Conservation (phyloP, 306 rosid species). For the Coriaria nepalensis region DNA sequence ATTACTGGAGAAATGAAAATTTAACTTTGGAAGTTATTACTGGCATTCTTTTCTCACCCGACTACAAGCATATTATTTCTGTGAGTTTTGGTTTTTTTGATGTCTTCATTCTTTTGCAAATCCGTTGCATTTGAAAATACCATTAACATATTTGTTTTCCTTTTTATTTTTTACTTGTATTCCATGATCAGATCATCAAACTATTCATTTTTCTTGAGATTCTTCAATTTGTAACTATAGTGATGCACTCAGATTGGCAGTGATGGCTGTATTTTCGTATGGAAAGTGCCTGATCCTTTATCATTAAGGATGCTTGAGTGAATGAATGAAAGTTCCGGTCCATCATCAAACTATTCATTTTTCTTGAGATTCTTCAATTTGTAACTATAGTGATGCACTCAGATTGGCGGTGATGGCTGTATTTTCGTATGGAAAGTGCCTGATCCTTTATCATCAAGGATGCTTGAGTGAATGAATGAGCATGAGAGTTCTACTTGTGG, state of each 20-base stretch:
- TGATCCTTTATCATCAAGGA: conserved; percentile 41
- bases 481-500: neutral
- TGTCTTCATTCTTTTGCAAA: neutral
- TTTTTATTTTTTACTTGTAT: too few species aligned
- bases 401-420: conserved; percentile 75
- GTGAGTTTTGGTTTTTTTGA: conserved; percentile 31
- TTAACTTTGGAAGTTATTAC: conserved; percentile 69
- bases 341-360: conserved; percentile 1
- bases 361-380: neutral
- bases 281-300: conserved; percentile 54
- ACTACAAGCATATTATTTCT: conserved; percentile 60
- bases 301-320: conserved; percentile 47
- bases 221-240: conserved; percentile 6
- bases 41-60: conserved; percentile 68
- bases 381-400: conserved; percentile 18
- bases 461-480: conserved; percentile 28
- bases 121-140: too few species aligned
- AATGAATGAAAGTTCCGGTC: conserved; percentile 27
- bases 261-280: conserved; percentile 56
- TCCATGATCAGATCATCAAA: too few species aligned
- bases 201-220: too few species aligned
- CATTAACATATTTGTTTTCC: too few species aligned
- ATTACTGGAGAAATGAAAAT: conserved; percentile 52
- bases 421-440: conserved; percentile 69
- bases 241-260: conserved; percentile 52